Percentiles rank a stretch among this genome's conserved stretches.
These are phyloP conservation scores for Rhodocollybia butyracea DNA, from an alignment of 768 basidiomycete species.

Conservation along the genomic window DNA sequence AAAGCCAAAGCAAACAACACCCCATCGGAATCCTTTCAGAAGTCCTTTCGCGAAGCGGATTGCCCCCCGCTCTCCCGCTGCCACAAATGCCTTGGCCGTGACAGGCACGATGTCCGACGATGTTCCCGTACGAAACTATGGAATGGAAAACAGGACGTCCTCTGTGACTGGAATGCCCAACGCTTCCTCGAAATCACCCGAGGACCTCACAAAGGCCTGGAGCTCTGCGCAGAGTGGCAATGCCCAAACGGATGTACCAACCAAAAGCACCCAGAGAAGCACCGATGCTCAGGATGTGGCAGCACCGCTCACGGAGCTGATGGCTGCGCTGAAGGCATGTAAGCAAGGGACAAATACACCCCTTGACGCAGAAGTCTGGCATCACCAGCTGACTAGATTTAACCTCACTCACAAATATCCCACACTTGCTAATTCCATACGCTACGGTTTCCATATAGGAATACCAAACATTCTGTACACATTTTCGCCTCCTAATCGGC, in stretches of 20 bases:
- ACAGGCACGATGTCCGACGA: constrained; percentile 18
- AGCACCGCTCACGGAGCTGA: constrained; percentile 33
- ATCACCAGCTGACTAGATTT: constrained; percentile 11
- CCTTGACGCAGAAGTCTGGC: constrained; percentile 29
- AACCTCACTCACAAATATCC: constrained; percentile 23
- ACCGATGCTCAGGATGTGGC: constrained; percentile 44
- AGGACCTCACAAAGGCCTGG: constrained; percentile 13
- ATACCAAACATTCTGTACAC: background rate
- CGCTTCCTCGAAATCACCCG: constrained; percentile 13
- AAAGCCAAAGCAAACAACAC: background rate
- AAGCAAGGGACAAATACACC: constrained; percentile 24
- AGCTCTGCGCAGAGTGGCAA: constrained; percentile 36
- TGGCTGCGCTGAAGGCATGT: constrained; percentile 32
- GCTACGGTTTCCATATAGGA: background rate
- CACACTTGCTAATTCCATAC: constrained; percentile 17
- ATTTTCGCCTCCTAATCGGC: background rate
- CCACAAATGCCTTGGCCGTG: constrained; percentile 28
- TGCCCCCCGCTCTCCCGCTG: background rate
- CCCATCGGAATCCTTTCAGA: background rate
- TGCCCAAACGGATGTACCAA: constrained; percentile 19
- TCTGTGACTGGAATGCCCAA: constrained; percentile 14
- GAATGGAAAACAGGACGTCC: constrained; percentile 15
- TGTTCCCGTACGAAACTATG: constrained; percentile 19
- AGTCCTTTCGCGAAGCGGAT: background rate
- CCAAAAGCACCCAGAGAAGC: constrained; percentile 20